These are phyloP conservation scores for Trypanosoma conorhini DNA, from an alignment of 208 protist species.

Conservation along the genomic window DNA sequence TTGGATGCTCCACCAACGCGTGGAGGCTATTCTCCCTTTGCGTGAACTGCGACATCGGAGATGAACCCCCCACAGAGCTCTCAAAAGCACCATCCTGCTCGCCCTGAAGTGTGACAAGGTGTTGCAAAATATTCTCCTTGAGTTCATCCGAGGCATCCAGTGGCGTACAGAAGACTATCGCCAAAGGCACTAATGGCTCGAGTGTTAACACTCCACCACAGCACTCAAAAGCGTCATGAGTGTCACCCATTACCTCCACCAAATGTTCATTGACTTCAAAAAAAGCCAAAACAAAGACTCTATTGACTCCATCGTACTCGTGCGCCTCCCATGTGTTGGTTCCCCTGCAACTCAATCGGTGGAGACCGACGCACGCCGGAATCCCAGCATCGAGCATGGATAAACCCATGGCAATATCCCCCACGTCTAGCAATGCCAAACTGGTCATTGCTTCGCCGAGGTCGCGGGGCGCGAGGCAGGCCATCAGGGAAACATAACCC, in stretches of 20 bases:
- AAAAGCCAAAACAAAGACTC: conserved; percentile 72
- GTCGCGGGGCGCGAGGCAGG: conserved; percentile 60
- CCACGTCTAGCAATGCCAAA: conserved; percentile 80
- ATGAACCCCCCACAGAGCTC: not conserved
- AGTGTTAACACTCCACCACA: conserved; percentile 63
- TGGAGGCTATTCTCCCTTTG: not conserved
- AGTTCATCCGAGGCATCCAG: conserved; percentile 31
- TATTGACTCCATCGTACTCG: conserved; percentile 44
- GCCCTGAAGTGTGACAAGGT: conserved; percentile 68
- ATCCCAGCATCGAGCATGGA: conserved; percentile 86
- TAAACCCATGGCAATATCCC: conserved; percentile 73
- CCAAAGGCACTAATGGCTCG: conserved; percentile 78
- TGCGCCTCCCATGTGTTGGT: conserved; percentile 41
- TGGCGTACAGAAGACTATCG: conserved; percentile 68
- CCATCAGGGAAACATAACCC: conserved; percentile 84
- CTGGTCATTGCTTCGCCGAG: conserved; percentile 18
- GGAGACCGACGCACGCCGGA: conserved; percentile 74
- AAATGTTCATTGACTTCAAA: conserved; percentile 59
- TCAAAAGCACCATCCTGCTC: conserved; percentile 61
- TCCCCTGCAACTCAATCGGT: conserved; percentile 41
- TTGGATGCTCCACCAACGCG: not conserved
- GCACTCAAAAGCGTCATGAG: conserved; percentile 39
- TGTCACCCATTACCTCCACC: conserved; percentile 32
- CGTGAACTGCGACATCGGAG: not conserved
- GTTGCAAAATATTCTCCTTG: conserved; percentile 77